These are phyloP conservation scores for Fusarium annulatum DNA, from an alignment of 2,329 filamentous ascomycete species.

Conservation along the genomic window DNA sequence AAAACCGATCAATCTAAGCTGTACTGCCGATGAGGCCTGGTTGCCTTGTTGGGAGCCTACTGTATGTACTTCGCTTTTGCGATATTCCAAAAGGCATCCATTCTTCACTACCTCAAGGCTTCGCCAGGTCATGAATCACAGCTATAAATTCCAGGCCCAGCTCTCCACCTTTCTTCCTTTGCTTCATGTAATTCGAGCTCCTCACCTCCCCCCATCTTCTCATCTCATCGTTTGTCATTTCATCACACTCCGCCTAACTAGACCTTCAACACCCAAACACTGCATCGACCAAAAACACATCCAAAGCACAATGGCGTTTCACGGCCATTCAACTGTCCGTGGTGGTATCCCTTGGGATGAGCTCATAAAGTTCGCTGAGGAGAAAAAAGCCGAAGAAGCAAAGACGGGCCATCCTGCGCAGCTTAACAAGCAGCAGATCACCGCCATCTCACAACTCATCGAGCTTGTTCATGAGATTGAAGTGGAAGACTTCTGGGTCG, in stretches of 20 bases:
- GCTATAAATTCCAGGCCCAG: conserved; percentile 5
- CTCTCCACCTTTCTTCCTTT: neutral
- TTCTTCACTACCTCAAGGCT: neutral
- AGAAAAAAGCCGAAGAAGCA: conserved; percentile 30
- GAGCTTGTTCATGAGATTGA: conserved; percentile 45
- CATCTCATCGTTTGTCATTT: neutral
- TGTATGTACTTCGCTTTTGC: conserved; percentile 31
- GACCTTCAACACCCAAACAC: neutral
- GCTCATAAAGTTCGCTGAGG: conserved; percentile 32
- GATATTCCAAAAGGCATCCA: conserved; percentile 1
- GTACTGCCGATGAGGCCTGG: neutral
- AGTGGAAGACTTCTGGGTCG: conserved; percentile 46
- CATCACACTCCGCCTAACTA: neutral
- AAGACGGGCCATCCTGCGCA: conserved; percentile 46
- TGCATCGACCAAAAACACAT: neutral
- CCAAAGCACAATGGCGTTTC: neutral
- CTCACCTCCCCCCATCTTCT: neutral
- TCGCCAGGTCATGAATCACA: neutral
- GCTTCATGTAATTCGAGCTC: neutral
- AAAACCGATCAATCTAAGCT: neutral
- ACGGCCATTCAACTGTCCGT: neutral
- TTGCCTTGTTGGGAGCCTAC: neutral
- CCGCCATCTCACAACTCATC: conserved; percentile 56
- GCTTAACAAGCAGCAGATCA: conserved; percentile 52
- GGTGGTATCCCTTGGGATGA: conserved; percentile 30